A percentile compares a stretch with the other conserved stretches of the same genome.
These are phyloP conservation scores for Gonium pectorale DNA, from an alignment of 139 green algal genomes.

Conservation along the genomic window DNA sequence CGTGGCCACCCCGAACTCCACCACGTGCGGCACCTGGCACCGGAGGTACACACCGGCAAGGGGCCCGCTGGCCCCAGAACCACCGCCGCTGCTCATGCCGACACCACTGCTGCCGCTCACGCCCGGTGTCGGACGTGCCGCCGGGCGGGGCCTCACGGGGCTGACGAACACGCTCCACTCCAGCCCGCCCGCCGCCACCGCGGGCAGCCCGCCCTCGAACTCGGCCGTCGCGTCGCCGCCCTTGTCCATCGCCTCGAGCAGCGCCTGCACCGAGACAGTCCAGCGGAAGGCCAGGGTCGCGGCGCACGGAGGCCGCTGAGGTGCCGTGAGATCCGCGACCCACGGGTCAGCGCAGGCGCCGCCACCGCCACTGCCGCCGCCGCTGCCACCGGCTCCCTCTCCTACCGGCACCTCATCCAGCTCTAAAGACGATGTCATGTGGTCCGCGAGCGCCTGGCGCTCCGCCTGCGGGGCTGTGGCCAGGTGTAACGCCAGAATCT, in stretches of 20 bases:
- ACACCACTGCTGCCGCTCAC: neutral
- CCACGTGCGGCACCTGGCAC: neutral
- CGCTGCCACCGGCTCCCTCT: neutral
- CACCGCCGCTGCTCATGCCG: neutral
- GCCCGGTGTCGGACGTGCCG: neutral
- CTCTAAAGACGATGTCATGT: too few species aligned
- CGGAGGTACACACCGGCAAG: conserved; percentile 4
- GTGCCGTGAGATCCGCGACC: too few species aligned
- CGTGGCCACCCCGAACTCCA: neutral
- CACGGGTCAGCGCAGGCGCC: neutral
- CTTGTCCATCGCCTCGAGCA: neutral
- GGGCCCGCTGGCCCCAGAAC: neutral
- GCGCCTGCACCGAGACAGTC: neutral
- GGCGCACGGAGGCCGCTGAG: neutral
- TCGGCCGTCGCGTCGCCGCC: neutral
- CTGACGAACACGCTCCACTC: conserved; percentile 18
- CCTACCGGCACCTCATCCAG: neutral
- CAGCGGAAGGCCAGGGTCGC: neutral
- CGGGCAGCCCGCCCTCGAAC: neutral
- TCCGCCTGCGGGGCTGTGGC: neutral
- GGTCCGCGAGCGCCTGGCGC: neutral
- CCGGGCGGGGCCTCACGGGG: neutral
- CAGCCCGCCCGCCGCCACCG: neutral
- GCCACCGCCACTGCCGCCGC: neutral
- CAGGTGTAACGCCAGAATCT: neutral